A percentile compares a stretch with the other conserved stretches of the same genome.
phyloP scores from a whole-genome alignment of 164 flowering plant species.

The Umbellularia californica region DNA sequence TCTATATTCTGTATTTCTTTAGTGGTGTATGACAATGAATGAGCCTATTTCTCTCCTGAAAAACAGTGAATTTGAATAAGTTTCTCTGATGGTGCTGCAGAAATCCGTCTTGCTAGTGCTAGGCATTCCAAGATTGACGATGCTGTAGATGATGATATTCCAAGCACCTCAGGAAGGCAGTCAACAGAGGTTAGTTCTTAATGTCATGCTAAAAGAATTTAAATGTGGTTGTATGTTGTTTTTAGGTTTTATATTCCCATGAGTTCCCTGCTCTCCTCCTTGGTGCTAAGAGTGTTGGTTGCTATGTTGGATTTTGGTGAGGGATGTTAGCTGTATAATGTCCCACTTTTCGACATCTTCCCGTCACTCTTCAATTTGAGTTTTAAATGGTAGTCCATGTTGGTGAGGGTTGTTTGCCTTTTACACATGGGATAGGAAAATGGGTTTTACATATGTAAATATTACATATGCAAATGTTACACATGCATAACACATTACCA shows the following conservation, averaged over 20 bases:
- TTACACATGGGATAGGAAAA: no score
- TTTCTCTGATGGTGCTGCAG: slow-evolving; percentile 33
- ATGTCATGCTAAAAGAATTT: slow-evolving; percentile 14
- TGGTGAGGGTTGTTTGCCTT: background rate
- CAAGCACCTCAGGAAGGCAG: slow-evolving; percentile 86
- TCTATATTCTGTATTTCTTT: background rate
- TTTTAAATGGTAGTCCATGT: background rate
- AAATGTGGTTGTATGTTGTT: slow-evolving; percentile 25
- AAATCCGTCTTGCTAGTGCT: slow-evolving; percentile 71
- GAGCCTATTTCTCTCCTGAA: background rate
- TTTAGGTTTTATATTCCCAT: no score
- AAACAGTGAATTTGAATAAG: background rate
- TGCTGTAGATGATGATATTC: slow-evolving; percentile 68
- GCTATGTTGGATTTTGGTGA: background rate
- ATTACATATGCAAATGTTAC: no score
- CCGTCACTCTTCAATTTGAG: background rate
- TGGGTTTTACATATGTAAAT: no score
- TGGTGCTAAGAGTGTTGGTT: background rate
- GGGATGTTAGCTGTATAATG: background rate
- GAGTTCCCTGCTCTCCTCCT: no score
- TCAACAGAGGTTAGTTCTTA: slow-evolving; percentile 31
- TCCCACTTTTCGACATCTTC: no score
- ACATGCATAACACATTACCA: no score
- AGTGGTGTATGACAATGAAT: background rate
- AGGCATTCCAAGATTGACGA: slow-evolving; percentile 61